Percentiles rank a stretch among this genome's conserved stretches.
phyloP scores from a whole-genome alignment of 1,139 yeast species.

The Kazachstania sp. region DNA sequence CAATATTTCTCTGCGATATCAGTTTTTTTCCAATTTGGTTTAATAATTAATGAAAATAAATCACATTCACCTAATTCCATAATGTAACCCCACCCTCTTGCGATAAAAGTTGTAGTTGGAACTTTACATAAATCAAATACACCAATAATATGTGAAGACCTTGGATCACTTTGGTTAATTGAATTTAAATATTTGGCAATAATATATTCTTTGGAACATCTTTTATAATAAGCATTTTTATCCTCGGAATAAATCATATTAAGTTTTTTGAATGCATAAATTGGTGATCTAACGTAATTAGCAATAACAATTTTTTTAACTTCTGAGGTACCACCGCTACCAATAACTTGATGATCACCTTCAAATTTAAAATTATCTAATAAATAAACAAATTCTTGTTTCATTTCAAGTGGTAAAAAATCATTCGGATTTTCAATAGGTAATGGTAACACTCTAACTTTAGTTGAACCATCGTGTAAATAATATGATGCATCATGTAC shows the following conservation, averaged over 20 bases:
- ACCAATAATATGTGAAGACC: conserved; percentile 10
- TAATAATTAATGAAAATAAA: conserved; percentile 50
- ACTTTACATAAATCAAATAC: conserved; percentile 10
- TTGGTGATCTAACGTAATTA: conserved; percentile 14
- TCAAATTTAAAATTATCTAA: conserved; percentile 51
- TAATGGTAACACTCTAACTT: conserved; percentile 41
- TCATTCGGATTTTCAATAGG: conserved; percentile 68
- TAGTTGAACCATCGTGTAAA: conserved; percentile 22
- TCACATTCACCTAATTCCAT: conserved; percentile 65
- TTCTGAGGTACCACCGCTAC: conserved; percentile 67
- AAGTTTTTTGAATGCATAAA: conserved; percentile 58
- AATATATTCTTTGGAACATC: conserved; percentile 57
- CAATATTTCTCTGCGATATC: conserved; percentile 46
- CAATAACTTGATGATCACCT: conserved; percentile 40
- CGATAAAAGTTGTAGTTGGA: conserved; percentile 42
- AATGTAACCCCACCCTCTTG: conserved; percentile 71
- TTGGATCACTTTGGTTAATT: not conserved
- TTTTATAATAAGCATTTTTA: conserved; percentile 55
- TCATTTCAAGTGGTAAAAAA: conserved; percentile 46
- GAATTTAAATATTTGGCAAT: conserved; percentile 44
- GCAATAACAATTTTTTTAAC: conserved; percentile 45
- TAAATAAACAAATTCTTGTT: conserved; percentile 44
- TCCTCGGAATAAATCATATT: conserved; percentile 51
- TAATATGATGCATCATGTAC: conserved; percentile 23
- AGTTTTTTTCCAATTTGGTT: conserved; percentile 41